Evolutionary conservation across 2,329 filamentous ascomycete species (phyloP), one percentile per base, ranked within the genome.

Genomic region (Truncatella angustata): DNA sequence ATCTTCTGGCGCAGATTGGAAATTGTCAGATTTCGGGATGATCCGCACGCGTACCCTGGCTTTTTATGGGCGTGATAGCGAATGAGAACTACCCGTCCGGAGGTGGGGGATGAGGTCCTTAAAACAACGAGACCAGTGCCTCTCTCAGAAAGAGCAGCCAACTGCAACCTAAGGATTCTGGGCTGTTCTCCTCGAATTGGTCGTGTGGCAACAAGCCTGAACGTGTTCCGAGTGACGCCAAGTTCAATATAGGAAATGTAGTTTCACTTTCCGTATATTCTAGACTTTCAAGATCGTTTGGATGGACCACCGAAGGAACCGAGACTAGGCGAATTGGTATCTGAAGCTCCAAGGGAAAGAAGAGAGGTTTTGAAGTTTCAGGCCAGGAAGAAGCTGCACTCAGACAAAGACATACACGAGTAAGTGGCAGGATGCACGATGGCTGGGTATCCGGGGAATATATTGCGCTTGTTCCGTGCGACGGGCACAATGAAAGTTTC

Each of bases 371-470:
- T 32, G 14, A 32, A 14, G 14, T 9, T 32, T 14, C 7, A 32
- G 28, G 14, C 7, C 28, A 32, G 28, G 14, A 32, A 14, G 14
- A 26, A 44, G 20, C 12, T 20, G 32, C 26, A 28, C 7, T 23
- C 21, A 12, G 37, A n/a, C 18, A 52, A 26, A 12, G 40, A n/a
- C n/a, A n/a, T 32, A 32, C 28, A 14, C 28, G 28, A 32, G 28
- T 32, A 14, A 32, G 28, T 14, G 14, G 28, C 28, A 32, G 28
- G 28, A 14, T 32, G 28, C 28, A 32, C 32, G 20, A 16, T 24
- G 9, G 39, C 49, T 46, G 51, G 51, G 30, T 46, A 49, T 50
- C 46, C 51, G 39, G 45, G 51, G 46, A 53, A 50, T 50, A 46
- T 53, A 53, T 50, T 37, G 46, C 45, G 36, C 50, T 37, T 35